These are phyloP conservation scores for Furcasterigmium furcatum DNA, from an alignment of 2,329 filamentous ascomycete species.

Conservation along the genomic window DNA sequence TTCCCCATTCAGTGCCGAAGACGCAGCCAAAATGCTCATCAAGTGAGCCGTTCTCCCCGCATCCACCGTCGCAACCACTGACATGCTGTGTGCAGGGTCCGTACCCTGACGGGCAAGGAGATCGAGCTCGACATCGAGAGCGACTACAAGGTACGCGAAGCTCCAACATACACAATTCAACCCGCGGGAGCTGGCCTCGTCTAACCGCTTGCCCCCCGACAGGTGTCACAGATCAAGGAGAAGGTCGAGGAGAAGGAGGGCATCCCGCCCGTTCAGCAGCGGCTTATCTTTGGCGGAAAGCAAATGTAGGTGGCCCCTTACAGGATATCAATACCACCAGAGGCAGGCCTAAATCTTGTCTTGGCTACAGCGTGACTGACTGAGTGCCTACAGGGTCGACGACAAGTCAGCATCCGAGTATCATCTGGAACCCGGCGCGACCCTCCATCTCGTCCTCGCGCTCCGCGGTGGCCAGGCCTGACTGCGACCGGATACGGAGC, in stretches of 20 bases:
- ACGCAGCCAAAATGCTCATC: conserved; percentile 46
- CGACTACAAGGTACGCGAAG: conserved; percentile 73
- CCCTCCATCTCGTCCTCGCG: conserved; percentile 91
- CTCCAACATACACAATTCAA: neutral
- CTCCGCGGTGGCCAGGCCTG: conserved; percentile 69
- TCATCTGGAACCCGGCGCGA: conserved; percentile 85
- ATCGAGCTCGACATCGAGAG: conserved; percentile 97
- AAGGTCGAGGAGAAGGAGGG: conserved; percentile 99
- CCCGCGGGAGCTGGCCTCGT: neutral
- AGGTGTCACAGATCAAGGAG: conserved; percentile 97
- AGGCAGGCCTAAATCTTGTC: no score
- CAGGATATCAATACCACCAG: neutral
- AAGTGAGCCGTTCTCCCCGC: conserved; percentile 37
- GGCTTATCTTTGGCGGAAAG: conserved; percentile 94
- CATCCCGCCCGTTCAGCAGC: conserved; percentile 94
- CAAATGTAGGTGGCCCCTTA: conserved; percentile 67
- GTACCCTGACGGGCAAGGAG: conserved; percentile 96
- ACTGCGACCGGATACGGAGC: neutral
- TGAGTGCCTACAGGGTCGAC: conserved; percentile 64
- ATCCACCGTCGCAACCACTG: conserved; percentile 1
- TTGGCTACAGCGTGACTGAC: neutral
- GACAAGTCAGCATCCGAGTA: conserved; percentile 93
- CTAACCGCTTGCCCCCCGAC: conserved; percentile 3
- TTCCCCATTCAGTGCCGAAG: conserved; percentile 5
- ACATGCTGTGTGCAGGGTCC: conserved; percentile 61